Evolutionary conservation across 805 yeast genomes (phyloP).

Genomic region (Dipodascopsis uninucleata): DNA sequence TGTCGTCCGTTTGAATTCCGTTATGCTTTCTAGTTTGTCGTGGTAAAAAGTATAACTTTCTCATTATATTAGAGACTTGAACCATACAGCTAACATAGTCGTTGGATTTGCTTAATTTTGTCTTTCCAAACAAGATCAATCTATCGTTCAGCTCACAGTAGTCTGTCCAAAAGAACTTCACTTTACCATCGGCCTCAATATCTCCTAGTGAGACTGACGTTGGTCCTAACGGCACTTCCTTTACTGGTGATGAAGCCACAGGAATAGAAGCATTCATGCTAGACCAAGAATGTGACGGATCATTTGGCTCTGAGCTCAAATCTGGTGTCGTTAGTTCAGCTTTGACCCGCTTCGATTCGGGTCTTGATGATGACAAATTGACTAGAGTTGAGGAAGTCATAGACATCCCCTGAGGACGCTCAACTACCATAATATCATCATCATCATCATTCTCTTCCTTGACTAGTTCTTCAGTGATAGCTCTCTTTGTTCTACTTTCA

Average conservation of each 20-base stretch:
- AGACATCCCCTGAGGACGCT: slow-evolving; percentile 10
- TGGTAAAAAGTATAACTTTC: slow-evolving; percentile 79
- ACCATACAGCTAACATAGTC: slow-evolving; percentile 68
- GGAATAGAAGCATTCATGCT: slow-evolving; percentile 13
- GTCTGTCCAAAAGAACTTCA: slow-evolving; percentile 87
- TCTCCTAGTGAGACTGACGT: slow-evolving; percentile 18
- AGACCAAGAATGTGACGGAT: slow-evolving; percentile 12
- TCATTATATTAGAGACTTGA: slow-evolving; percentile 63
- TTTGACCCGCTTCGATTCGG: not conserved
- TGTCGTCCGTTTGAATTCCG: slow-evolving; percentile 42
- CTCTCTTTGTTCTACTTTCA: slow-evolving; percentile 1
- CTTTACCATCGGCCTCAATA: slow-evolving; percentile 43
- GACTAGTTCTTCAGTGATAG: not conserved
- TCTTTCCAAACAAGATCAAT: slow-evolving; percentile 74
- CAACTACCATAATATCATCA: slow-evolving; percentile 22
- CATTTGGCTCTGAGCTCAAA: slow-evolving; percentile 1
- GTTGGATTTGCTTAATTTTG: slow-evolving; percentile 47
- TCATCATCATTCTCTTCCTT: slow-evolving; percentile 16
- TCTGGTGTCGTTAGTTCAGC: not conserved
- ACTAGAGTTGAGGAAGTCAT: slow-evolving; percentile 5
- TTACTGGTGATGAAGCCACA: slow-evolving; percentile 16
- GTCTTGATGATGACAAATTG: slow-evolving; percentile 17
- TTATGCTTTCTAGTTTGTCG: slow-evolving; percentile 40
- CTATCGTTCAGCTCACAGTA: slow-evolving; percentile 71
- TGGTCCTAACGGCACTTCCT: slow-evolving; percentile 4